phyloP scores from a whole-genome alignment of 2,329 filamentous ascomycete species.

The Xylaria arbuscula region DNA sequence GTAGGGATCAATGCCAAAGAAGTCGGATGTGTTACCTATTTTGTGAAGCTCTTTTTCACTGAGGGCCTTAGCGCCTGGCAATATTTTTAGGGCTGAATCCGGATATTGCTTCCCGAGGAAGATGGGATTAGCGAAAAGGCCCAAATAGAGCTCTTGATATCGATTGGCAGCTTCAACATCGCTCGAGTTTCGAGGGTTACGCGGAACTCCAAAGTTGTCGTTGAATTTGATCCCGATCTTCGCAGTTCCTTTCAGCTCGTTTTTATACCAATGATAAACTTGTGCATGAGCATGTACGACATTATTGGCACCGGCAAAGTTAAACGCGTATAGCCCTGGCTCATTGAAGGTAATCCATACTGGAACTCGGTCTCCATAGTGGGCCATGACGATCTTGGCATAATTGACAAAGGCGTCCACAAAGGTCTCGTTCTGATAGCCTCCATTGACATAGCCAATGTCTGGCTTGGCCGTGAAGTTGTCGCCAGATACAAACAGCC shows the following conservation, averaged over 20 bases:
- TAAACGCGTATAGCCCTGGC: conserved; percentile 46
- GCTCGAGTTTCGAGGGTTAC: conserved; percentile 52
- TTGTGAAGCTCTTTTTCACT: conserved; percentile 58
- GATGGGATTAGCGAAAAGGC: conserved; percentile 64
- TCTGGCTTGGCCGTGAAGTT: conserved; percentile 6
- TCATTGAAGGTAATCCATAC: conserved; percentile 67
- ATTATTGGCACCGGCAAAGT: conserved; percentile 40
- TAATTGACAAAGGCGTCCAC: conserved; percentile 64
- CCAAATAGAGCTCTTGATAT: conserved; percentile 61
- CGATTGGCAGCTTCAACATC: conserved; percentile 60
- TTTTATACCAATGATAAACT: conserved; percentile 65
- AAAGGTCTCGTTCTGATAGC: conserved; percentile 51
- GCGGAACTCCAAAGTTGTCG: conserved; percentile 63
- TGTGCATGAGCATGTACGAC: conserved; percentile 59
- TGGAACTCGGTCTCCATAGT: conserved; percentile 63
- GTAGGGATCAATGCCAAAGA: conserved; percentile 69
- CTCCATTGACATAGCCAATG: neutral
- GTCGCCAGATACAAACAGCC: conserved; percentile 8
- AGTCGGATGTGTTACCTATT: conserved; percentile 64
- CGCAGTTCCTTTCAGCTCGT: conserved; percentile 62
- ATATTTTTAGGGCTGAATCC: conserved; percentile 57
- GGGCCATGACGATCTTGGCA: conserved; percentile 62
- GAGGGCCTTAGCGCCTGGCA: conserved; percentile 52
- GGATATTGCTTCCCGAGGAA: conserved; percentile 64
- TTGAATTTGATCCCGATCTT: conserved; percentile 63